Percentiles rank a stretch among this genome's conserved stretches.
Evolutionary conservation across 2,329 filamentous ascomycete genomes (phyloP).

Genomic region (Coniochaeta sp.): DNA sequence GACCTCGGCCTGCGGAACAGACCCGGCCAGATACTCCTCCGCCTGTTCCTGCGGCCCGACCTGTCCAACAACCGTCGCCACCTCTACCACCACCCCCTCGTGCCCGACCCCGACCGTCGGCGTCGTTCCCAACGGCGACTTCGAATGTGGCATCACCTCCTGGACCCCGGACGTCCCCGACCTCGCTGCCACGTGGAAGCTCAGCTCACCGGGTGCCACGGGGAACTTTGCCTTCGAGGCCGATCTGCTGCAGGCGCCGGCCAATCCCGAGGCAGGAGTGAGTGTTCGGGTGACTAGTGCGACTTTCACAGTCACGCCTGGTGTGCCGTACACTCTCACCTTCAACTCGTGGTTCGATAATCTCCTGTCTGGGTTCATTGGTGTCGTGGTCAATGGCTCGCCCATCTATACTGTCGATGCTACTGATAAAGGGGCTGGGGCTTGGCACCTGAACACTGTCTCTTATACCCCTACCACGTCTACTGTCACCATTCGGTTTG

Average conservation of each 20-base stretch:
- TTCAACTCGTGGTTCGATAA: conserved; percentile 4
- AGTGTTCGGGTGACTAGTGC: conserved; percentile 3
- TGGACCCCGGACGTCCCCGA: conserved; percentile 14
- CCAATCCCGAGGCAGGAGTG: background rate
- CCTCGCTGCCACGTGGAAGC: background rate
- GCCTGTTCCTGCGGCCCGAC: conserved; percentile 13
- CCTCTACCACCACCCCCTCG: conserved; percentile 2
- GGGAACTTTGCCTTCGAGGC: background rate
- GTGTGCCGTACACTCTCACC: background rate
- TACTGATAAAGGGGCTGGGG: background rate
- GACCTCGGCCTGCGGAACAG: conserved; percentile 11
- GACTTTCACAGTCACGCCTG: background rate
- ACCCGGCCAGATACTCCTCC: conserved; percentile 10
- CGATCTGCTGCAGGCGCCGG: background rate
- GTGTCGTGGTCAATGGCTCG: conserved; percentile 3
- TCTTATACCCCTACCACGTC: background rate
- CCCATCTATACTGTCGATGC: background rate
- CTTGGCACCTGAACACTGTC: background rate
- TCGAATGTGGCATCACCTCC: conserved; percentile 11
- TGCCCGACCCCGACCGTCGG: conserved; percentile 4
- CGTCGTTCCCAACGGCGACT: conserved; percentile 8
- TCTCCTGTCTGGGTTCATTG: conserved; percentile 1
- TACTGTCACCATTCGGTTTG: background rate
- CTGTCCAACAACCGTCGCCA: conserved; percentile 2
- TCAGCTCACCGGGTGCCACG: conserved; percentile 1